Base-by-base conservation (phyloP, 129 eudicot species). In the Tanacetum coccineum region DNA sequence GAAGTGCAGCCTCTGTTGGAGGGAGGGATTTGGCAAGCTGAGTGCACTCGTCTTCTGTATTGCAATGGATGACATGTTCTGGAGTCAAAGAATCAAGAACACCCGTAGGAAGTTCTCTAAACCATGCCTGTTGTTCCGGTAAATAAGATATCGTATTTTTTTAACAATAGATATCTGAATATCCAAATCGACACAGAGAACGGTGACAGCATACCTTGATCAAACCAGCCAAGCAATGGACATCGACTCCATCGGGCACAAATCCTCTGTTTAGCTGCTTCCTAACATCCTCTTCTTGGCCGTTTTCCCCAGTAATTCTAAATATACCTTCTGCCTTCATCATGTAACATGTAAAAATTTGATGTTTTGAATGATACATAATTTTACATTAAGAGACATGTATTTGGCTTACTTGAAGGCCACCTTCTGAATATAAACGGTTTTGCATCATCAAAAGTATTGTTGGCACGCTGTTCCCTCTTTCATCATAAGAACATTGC, bases 71-170 rank as follows among this genome's bases (percentile, higher is more conserved):
- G 53, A 92, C 98, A 57, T 92, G 87, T 22, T 92, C 89, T 25
- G 98, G 85, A 18, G 87, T 85, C 65, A 92, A 80, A 26, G 88
- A 81, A 73, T 92, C 98, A 65, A 92, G 96, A 66, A 92, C 86
- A 21, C 98, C 98, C 8, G 76, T 76, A 2, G 98, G 98, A 61
- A 92, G 98, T 67, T 92, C 98, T 82, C 98, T 83, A 72, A 92
- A 92, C 98, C 96, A 92, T 4, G 98, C 96, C 98, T 91, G 82
- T 67, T 52, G 13, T 18, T 52, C 45, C 62, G 2, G 4, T 49
- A 67, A 48, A 75, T 4, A 32, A n/a, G 40, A 48, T 39, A 59
- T 60, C 22, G 12, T 15, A 4, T 12, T 17, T 59, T 57, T 12
- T 25, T 44, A 13, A 36, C 42, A 36, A 36, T 49, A 46, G 19